A percentile compares a stretch with the other conserved stretches of the same genome.
Evolutionary conservation across 2,329 filamentous ascomycete genomes (phyloP).

Genomic region (Dothideomycetidae sp.): DNA sequence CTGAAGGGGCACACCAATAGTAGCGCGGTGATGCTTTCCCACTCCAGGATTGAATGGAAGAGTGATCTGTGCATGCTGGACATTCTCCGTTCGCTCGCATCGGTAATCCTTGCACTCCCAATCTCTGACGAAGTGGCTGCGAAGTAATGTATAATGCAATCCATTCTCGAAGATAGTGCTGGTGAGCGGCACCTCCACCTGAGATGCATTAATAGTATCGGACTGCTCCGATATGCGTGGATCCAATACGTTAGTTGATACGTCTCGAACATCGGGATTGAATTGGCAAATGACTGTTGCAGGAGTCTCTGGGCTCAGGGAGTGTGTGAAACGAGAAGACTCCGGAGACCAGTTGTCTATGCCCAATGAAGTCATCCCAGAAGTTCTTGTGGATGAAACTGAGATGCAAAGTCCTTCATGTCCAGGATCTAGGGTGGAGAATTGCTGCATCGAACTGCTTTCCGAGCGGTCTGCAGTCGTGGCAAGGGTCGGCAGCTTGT

Average conservation of each 20-base stretch:
- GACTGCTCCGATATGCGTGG: not conserved
- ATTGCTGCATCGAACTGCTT: not conserved
- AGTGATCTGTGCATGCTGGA: conserved; percentile 6
- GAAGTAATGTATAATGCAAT: conserved; percentile 41
- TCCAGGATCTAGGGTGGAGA: not conserved
- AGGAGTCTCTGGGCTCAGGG: conserved; percentile 5
- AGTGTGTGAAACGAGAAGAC: conserved; percentile 6
- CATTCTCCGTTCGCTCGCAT: not conserved
- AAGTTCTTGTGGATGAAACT: conserved; percentile 4
- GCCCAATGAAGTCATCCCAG: not conserved
- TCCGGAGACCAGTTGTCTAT: conserved; percentile 7
- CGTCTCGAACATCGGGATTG: not conserved
- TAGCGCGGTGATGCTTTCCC: conserved; percentile 15
- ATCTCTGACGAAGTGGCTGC: conserved; percentile 16
- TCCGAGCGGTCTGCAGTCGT: not conserved
- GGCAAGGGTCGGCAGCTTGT: conserved; percentile 9
- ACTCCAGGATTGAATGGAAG: conserved; percentile 13
- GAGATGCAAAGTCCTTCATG: conserved; percentile 1
- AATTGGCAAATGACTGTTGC: conserved; percentile 5
- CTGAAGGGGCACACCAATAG: conserved; percentile 37
- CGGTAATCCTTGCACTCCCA: conserved; percentile 11
- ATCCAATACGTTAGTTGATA: not conserved
- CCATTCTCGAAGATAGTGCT: conserved; percentile 68
- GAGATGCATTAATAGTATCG: not conserved
- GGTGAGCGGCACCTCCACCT: conserved; percentile 47